Base-by-base conservation (phyloP, 139 green algal species). In the Micractinium sp. region DNA sequence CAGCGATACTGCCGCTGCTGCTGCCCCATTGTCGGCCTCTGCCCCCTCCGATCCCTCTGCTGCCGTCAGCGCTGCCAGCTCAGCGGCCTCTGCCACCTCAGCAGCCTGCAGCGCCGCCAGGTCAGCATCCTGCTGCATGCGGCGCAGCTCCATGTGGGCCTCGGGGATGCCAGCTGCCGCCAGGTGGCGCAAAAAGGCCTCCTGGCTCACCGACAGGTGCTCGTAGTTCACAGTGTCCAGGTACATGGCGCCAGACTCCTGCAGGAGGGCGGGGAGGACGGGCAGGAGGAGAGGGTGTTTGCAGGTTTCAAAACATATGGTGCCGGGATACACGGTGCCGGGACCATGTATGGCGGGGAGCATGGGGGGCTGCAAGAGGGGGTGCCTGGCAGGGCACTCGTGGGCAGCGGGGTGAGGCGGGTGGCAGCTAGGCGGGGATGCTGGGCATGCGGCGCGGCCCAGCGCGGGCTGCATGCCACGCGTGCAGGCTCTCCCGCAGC, bases 101-200 rank as follows among this genome's bases (percentile, higher is more conserved):
- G 82, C 61, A 3, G 25, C 66, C 22, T 60, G 76, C 69, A 53
- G 31, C 77, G 39, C 47, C 38, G 38, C 29, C 61, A 53, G 71
- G 33, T 89, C 60, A 23, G 76, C 53, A 67, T 90, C 79, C 47
- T 47, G 41, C 33, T 75, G 87, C 79, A 87, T 81, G 38, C 76
- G 63, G 19, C 19, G 27, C 81, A 92, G 84, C 69, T 90, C 90
- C 47, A 90, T 38, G 77, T 85, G 41, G 7, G 90, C 90, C 38
- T 93, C 90, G 1, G 90, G 90, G 81, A 93, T 91, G n/a, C 90
- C 90, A 7, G 90, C 90, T 18, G 61, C 88, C n/a, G 90, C 56
- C 67, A 93, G 69, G 60, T 81, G 86, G 0, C 61, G 41, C 76
- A 93, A 63, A 36, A 93, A 93, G 22, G 89, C 67, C 31, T 90